Conservation (phyloP, 345 rosid genomes). For the Populus pruinosa region DNA sequence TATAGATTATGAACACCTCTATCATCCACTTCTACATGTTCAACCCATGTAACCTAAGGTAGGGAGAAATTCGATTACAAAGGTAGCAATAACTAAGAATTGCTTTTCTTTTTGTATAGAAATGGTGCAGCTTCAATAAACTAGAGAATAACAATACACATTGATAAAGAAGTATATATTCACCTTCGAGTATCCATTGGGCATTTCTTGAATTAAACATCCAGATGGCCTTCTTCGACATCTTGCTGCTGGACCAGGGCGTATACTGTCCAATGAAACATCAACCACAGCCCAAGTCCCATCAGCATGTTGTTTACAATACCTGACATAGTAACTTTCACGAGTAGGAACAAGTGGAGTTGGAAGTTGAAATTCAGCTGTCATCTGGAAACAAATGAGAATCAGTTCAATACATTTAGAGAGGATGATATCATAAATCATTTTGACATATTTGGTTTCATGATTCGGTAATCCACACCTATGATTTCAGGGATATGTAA, state of each 20-base stretch:
- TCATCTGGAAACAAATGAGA: constrained; percentile 48
- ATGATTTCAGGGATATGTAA: not conserved
- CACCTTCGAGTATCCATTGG: constrained; percentile 81
- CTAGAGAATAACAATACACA: not conserved
- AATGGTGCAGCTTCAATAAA: not conserved
- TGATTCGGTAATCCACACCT: not conserved
- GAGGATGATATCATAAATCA: not conserved
- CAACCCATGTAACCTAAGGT: constrained; percentile 84
- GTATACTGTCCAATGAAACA: constrained; percentile 71
- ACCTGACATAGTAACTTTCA: constrained; percentile 65
- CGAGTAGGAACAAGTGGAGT: constrained; percentile 82
- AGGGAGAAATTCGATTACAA: not conserved
- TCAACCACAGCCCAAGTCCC: constrained; percentile 94
- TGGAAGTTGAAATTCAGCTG: constrained; percentile 72
- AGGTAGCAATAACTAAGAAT: not conserved
- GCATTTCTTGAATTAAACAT: constrained; percentile 74
- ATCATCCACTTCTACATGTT: constrained; percentile 86
- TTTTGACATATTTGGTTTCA: not conserved
- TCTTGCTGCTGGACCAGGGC: constrained; percentile 44
- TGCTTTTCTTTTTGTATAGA: not conserved
- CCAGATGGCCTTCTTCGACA: constrained; percentile 89
- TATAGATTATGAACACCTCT: constrained; percentile 55
- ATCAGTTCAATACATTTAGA: not conserved
- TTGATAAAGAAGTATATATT: too few species aligned
- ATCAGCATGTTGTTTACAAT: constrained; percentile 69